Percentiles rank a stretch among this genome's conserved stretches.
phyloP scores from a whole-genome alignment of 2,329 filamentous ascomycete genomes.

The Dactylellina parvicollis region DNA sequence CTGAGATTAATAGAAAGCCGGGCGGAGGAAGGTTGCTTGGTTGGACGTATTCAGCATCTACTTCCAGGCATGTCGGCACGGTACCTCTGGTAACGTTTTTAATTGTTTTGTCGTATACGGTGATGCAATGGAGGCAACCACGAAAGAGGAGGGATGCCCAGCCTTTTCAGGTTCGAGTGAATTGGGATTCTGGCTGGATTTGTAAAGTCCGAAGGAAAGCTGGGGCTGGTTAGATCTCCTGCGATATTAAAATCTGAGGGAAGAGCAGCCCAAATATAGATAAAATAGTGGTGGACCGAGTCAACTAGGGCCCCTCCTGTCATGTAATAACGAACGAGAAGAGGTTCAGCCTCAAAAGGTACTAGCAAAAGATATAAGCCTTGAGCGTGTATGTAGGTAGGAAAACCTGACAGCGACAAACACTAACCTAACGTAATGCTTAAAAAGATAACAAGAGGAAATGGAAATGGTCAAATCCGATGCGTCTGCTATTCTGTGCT shows the following conservation, averaged over 20 bases:
- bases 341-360: slow-evolving; percentile 33
- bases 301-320: slow-evolving; percentile 1
- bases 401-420: slow-evolving; percentile 9
- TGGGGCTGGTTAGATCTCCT: slow-evolving; percentile 24
- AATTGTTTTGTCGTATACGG: slow-evolving; percentile 19
- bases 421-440: slow-evolving; percentile 39
- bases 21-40: not conserved
- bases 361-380: slow-evolving; percentile 39
- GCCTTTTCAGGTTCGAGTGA: not conserved
- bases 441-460: too few species aligned
- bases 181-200: slow-evolving; percentile 3
- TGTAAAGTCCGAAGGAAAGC: slow-evolving; percentile 38
- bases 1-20: not conserved
- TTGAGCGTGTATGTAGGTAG: not conserved
- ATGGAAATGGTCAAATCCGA: slow-evolving; percentile 2
- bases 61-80: slow-evolving; percentile 21
- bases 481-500: not conserved
- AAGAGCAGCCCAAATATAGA: slow-evolving; percentile 43
- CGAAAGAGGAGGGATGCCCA: not conserved
- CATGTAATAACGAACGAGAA: not conserved
- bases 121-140: slow-evolving; percentile 28
- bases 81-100: not conserved
- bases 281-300: not conserved
- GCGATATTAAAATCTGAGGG: slow-evolving; percentile 12
- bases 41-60: slow-evolving; percentile 32